Conservation (phyloP, 176 grass and related monocot genomes). For the Miscanthus lutarioriparius region DNA sequence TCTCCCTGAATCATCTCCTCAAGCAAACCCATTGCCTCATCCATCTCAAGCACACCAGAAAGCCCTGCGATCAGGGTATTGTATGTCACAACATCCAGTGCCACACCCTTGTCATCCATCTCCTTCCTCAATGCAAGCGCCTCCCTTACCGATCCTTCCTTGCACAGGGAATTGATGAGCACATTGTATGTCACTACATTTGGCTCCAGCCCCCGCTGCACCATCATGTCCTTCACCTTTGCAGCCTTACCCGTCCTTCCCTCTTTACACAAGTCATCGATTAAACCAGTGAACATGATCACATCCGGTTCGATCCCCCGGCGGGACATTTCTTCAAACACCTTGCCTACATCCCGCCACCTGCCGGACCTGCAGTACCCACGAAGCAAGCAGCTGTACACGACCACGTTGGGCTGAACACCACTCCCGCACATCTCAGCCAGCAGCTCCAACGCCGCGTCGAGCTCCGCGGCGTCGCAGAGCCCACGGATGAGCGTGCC, state of each 20-base stretch:
- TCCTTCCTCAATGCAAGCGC: slow-evolving; percentile 23
- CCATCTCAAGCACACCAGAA: slow-evolving; percentile 48
- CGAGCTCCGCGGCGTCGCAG: slow-evolving; percentile 41
- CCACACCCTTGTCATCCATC: slow-evolving; percentile 48
- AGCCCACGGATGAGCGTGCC: slow-evolving; percentile 43
- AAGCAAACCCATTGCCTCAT: slow-evolving; percentile 50
- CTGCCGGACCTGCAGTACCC: slow-evolving; percentile 61
- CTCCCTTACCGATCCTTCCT: slow-evolving; percentile 39
- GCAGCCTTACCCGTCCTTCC: slow-evolving; percentile 46
- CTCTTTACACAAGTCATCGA: slow-evolving; percentile 62
- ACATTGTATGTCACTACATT: slow-evolving; percentile 57
- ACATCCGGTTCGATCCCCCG: slow-evolving; percentile 42
- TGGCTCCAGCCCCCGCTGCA: slow-evolving; percentile 50
- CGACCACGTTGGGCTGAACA: slow-evolving; percentile 35
- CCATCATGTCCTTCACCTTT: slow-evolving; percentile 55
- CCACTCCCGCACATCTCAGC: slow-evolving; percentile 43
- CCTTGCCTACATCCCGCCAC: slow-evolving; percentile 48
- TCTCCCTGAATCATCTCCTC: slow-evolving; percentile 51
- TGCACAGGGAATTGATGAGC: slow-evolving; percentile 57
- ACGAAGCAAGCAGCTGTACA: slow-evolving; percentile 50
- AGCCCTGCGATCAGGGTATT: slow-evolving; percentile 55
- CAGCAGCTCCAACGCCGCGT: slow-evolving; percentile 35
- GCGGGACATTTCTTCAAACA: slow-evolving; percentile 58
- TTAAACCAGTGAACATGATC: slow-evolving; percentile 55
- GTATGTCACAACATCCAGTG: slow-evolving; percentile 53